phyloP scores from a whole-genome alignment of 257 asterid species.

The Linderniella brevidens region DNA sequence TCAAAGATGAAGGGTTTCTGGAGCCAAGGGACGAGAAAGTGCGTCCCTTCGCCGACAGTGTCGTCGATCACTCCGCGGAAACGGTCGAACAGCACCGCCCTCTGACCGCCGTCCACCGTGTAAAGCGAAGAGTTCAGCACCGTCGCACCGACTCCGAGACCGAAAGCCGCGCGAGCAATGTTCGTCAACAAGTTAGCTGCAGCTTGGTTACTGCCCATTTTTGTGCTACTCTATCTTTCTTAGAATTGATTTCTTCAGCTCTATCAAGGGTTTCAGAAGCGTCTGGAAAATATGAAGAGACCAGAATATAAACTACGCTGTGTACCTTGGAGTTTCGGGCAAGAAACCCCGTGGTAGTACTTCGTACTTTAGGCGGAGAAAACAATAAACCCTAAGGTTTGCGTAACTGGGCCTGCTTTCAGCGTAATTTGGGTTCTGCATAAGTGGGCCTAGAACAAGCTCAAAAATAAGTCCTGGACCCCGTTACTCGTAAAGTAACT shows the following conservation, averaged over 20 bases:
- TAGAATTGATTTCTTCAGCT: constrained; percentile 5
- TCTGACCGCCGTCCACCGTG: constrained; percentile 96
- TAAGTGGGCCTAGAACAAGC: too few species aligned
- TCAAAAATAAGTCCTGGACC: too few species aligned
- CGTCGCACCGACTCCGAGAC: constrained; percentile 46
- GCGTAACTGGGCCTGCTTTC: too few species aligned
- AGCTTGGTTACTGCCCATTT: constrained; percentile 58
- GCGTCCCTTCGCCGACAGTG: constrained; percentile 81
- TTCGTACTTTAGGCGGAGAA: too few species aligned
- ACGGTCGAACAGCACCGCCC: constrained; percentile 88
- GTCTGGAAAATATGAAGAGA: constrained; percentile 3
- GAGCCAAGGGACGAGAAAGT: constrained; percentile 82
- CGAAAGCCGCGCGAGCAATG: constrained; percentile 68
- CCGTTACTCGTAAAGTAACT: too few species aligned
- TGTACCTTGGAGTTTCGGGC: too few species aligned
- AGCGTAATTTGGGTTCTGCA: too few species aligned
- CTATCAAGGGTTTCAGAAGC: constrained; percentile 10
- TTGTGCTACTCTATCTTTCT: constrained; percentile 1
- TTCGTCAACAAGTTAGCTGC: constrained; percentile 43
- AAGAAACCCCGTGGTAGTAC: too few species aligned
- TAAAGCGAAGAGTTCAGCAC: constrained; percentile 51
- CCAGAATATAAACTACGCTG: too few species aligned
- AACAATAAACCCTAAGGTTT: too few species aligned
- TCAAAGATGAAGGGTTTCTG: constrained; percentile 83
- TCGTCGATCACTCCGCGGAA: constrained; percentile 70